These are phyloP conservation scores for Rubia yunnanensis DNA, from an alignment of 257 asterid species.

Conservation along the genomic window DNA sequence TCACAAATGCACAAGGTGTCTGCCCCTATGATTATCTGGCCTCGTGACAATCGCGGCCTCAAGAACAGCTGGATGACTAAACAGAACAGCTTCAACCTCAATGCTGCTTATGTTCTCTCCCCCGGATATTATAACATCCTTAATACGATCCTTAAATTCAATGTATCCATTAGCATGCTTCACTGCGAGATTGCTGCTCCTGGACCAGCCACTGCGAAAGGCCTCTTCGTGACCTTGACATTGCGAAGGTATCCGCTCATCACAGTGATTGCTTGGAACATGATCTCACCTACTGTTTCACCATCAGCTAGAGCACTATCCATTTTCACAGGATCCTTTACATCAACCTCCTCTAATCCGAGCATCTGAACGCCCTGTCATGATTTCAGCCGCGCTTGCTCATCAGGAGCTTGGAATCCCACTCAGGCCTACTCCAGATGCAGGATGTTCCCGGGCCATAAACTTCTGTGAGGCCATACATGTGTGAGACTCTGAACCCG, in stretches of 20 bases:
- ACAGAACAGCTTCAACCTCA: conserved; percentile 29
- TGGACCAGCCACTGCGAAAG: conserved; percentile 30
- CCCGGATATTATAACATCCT: conserved; percentile 33
- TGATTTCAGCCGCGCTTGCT: conserved; percentile 20
- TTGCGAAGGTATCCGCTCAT: conserved; percentile 32
- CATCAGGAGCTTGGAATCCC: conserved; percentile 26
- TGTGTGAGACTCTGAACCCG: conserved; percentile 25
- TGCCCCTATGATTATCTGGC: conserved; percentile 38
- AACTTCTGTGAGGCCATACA: conserved; percentile 34
- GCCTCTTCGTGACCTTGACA: conserved; percentile 25
- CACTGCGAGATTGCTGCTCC: conserved; percentile 30
- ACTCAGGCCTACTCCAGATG: conserved; percentile 27
- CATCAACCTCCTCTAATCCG: conserved; percentile 24
- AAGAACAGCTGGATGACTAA: conserved; percentile 25
- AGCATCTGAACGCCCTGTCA: conserved; percentile 30
- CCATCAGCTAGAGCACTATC: conserved; percentile 26
- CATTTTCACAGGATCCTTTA: conserved; percentile 17
- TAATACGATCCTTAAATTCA: conserved; percentile 26
- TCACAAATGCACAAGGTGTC: conserved; percentile 37
- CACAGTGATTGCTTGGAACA: conserved; percentile 34
- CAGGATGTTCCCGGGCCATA: conserved; percentile 32
- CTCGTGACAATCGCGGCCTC: conserved; percentile 38
- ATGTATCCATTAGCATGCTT: conserved; percentile 31
- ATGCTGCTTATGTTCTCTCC: conserved; percentile 35
- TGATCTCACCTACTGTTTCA: conserved; percentile 25